phyloP scores from a whole-genome alignment of 257 asterid species.

The Parsonsia alboflavescens region DNA sequence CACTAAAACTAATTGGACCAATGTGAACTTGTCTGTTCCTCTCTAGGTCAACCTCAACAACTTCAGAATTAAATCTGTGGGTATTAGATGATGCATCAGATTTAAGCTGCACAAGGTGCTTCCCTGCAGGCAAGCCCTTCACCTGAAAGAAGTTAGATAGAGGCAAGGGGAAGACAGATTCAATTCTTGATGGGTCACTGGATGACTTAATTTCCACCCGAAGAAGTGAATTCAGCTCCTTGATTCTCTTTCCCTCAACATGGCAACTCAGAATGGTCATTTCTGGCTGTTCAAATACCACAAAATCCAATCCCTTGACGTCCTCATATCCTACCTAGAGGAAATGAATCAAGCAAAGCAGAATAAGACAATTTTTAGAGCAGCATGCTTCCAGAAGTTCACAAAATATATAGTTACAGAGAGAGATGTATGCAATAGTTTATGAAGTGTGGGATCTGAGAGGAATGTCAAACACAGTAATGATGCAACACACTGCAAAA shows the following conservation, averaged over 20 bases:
- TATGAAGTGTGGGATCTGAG: background rate
- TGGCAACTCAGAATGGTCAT: constrained; percentile 80
- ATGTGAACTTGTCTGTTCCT: constrained; percentile 57
- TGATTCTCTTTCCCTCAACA: constrained; percentile 65
- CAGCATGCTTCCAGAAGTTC: background rate
- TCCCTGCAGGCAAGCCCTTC: constrained; percentile 86
- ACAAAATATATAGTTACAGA: background rate
- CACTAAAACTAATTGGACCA: constrained; percentile 65
- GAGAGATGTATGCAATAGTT: background rate
- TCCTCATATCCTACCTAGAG: constrained; percentile 67
- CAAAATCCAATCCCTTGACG: constrained; percentile 61
- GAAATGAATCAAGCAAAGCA: constrained; percentile 15
- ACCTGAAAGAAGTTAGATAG: constrained; percentile 87
- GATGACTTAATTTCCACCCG: constrained; percentile 72
- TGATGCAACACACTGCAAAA: background rate
- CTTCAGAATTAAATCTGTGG: constrained; percentile 66
- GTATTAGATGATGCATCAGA: constrained; percentile 48
- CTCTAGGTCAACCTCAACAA: constrained; percentile 74
- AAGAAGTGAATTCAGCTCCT: constrained; percentile 60
- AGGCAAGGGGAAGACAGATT: constrained; percentile 79
- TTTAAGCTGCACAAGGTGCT: constrained; percentile 78
- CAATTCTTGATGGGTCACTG: constrained; percentile 61
- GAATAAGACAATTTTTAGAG: background rate
- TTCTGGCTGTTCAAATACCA: constrained; percentile 86
- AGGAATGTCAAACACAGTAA: constrained; percentile 1